Evolutionary conservation across 148 eudicot genomes (phyloP), one percentile per base, ranked within the genome.

Genomic region (Oxyria digyna): DNA sequence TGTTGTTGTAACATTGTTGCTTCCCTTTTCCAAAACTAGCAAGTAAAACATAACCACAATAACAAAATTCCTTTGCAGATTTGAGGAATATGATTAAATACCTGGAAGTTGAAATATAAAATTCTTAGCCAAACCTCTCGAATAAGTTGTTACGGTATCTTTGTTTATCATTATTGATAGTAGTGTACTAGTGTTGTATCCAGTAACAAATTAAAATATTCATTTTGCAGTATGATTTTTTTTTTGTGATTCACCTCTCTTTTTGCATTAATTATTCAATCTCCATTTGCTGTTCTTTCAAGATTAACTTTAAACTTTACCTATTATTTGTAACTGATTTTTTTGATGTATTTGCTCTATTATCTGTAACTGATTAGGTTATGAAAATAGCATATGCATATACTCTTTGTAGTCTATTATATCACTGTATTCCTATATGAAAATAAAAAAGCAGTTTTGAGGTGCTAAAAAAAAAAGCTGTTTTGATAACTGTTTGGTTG

Each of bases 21-120:
- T 66, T 66, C 69, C 45, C 29, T 37, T 38, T 66, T 21, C 69
- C 69, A 66, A 7, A 66, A 66, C 69, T 66, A 23, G n/a, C n/a
- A n/a, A n/a, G n/a, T n/a, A n/a, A n/a, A n/a, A n/a, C n/a, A n/a
- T n/a, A n/a, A n/a, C n/a, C n/a, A n/a, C n/a, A n/a, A n/a, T n/a
- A n/a, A n/a, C n/a, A n/a, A n/a, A n/a, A n/a, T n/a, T n/a, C n/a
- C n/a, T n/a, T n/a, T n/a, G n/a, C n/a, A n/a, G n/a, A n/a, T n/a
- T n/a, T n/a, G n/a, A n/a, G n/a, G n/a, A n/a, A n/a, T n/a, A n/a
- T n/a, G n/a, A n/a, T n/a, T n/a, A n/a, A n/a, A n/a, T n/a, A n/a
- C n/a, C n/a, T 43, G 49, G n/a, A 43, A 43, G 18, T 43, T 6
- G 49, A 18, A 43, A 43, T 15, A 14, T 43, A 43, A 43, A n/a